These are phyloP conservation scores for Lyophyllum semitale DNA, from an alignment of 768 basidiomycete species.

Conservation along the genomic window DNA sequence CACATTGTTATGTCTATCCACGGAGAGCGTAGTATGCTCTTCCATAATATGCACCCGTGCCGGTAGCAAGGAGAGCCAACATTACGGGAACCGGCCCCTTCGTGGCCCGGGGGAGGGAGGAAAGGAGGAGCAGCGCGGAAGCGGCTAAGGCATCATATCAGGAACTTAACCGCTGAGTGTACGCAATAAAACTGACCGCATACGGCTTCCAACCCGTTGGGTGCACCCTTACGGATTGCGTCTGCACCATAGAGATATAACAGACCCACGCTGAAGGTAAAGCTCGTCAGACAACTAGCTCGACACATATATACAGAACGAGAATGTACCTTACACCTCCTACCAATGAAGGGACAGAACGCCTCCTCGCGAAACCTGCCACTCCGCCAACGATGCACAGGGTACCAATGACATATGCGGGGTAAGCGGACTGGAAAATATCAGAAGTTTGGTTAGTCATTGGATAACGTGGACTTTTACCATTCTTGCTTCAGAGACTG, in stretches of 20 bases:
- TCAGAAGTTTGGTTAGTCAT: not conserved
- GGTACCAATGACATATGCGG: conserved; percentile 75
- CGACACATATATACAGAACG: not conserved
- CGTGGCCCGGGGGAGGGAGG: conserved; percentile 68
- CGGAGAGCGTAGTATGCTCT: conserved; percentile 50
- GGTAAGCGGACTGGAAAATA: conserved; percentile 68
- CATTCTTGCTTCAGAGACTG: not conserved
- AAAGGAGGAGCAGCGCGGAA: conserved; percentile 71
- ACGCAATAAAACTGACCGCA: conserved; percentile 52
- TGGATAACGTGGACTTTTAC: not conserved
- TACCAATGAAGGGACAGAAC: conserved; percentile 80
- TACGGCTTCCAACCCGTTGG: conserved; percentile 78
- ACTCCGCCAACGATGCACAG: conserved; percentile 79
- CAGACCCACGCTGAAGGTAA: conserved; percentile 61
- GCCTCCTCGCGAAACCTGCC: conserved; percentile 69
- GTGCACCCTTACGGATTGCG: conserved; percentile 68
- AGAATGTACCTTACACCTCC: conserved; percentile 72
- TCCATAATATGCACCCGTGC: conserved; percentile 69
- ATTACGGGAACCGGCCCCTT: conserved; percentile 76
- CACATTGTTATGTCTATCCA: conserved; percentile 13
- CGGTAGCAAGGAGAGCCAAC: conserved; percentile 62
- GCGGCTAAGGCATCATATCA: conserved; percentile 52
- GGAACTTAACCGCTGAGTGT: not conserved
- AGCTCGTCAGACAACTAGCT: not conserved
- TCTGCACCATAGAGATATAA: conserved; percentile 82